Evolutionary conservation across 2,329 filamentous ascomycete species (phyloP).

Genomic region (Colletotrichum sp.): DNA sequence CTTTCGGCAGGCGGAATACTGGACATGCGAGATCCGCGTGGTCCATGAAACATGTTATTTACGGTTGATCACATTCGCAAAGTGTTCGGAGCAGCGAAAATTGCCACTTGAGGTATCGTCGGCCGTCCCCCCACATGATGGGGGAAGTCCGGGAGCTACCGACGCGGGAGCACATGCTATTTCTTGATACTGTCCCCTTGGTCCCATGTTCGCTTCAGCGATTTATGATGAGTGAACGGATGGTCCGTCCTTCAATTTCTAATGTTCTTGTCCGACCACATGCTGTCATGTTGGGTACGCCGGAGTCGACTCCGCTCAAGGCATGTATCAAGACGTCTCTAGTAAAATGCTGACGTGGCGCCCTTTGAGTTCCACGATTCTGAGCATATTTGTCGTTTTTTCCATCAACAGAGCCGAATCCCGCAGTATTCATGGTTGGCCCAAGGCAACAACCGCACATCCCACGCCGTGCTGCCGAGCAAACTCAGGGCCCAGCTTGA

Average conservation of each 20-base stretch:
- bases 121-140: not conserved
- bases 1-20: not conserved
- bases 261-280: not conserved
- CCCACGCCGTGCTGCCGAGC: accelerated
- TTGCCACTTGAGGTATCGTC: not conserved
- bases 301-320: not conserved
- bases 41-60: not conserved
- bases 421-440: accelerated
- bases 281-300: not conserved
- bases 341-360: not conserved
- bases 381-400: not conserved
- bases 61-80: not conserved
- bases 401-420: not conserved
- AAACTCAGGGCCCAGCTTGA: accelerated
- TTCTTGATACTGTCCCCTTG: not conserved
- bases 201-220: not conserved
- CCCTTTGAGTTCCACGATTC: not conserved
- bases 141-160: not conserved
- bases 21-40: not conserved
- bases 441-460: accelerated
- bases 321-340: not conserved
- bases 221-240: not conserved
- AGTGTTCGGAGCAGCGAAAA: not conserved
- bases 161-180: not conserved
- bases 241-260: not conserved